These are phyloP conservation scores for Talaromyces sp. DNA, from an alignment of 2,329 filamentous ascomycete species.

Conservation along the genomic window DNA sequence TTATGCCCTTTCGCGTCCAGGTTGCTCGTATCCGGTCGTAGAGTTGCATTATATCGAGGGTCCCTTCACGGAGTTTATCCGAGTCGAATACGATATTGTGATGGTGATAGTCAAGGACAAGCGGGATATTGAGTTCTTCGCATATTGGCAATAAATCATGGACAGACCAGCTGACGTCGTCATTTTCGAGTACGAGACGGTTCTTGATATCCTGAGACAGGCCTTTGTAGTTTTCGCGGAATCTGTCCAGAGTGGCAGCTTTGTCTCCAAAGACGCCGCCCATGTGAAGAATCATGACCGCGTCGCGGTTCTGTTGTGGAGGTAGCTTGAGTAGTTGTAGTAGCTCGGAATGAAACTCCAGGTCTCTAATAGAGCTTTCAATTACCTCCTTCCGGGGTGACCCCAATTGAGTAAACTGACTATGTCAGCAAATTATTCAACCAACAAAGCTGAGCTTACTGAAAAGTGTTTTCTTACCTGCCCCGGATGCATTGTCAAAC, in stretches of 20 bases:
- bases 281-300: constrained; percentile 92
- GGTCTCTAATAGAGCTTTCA: constrained; percentile 68
- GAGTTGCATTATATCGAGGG: constrained; percentile 68
- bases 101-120: constrained; percentile 91
- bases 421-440: background rate
- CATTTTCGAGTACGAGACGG: constrained; percentile 84
- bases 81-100: constrained; percentile 89
- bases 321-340: constrained; percentile 71
- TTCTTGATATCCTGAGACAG: constrained; percentile 68
- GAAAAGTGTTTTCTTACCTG: constrained; percentile 48
- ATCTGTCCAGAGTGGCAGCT: constrained; percentile 68
- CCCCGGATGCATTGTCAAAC: constrained; percentile 84
- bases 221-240: constrained; percentile 65
- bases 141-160: constrained; percentile 86
- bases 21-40: constrained; percentile 75
- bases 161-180: constrained; percentile 88
- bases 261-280: constrained; percentile 89
- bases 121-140: constrained; percentile 86
- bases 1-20: constrained; percentile 79
- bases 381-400: constrained; percentile 76
- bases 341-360: constrained; percentile 85
- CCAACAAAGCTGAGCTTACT: background rate
- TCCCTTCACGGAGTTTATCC: constrained; percentile 71
- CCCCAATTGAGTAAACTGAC: constrained; percentile 78
- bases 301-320: constrained; percentile 72